Evolutionary conservation across 768 basidiomycete genomes (phyloP), one percentile per base, ranked within the genome.

Genomic region (Leccinum boreale): DNA sequence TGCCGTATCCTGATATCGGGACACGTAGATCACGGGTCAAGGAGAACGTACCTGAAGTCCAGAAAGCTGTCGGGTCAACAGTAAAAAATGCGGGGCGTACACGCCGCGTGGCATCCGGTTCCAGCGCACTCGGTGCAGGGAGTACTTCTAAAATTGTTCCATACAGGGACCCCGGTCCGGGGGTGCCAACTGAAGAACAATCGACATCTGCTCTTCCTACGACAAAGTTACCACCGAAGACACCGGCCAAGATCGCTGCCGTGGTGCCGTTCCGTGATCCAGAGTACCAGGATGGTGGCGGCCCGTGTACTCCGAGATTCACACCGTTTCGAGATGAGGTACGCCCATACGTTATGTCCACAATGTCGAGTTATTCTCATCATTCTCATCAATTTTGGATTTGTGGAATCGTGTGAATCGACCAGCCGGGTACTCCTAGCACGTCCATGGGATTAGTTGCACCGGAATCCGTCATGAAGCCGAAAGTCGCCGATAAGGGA

Each of bases 11-110:
- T 29, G 90, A 92, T 58, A 69, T 92, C 2, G 90, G 89, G 19
- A 85, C 89, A 58, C 87, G 90, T 64, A 89, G 87, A 69, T 80
- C 85, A 5, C 81, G 90, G 53, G 77, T 90, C 63, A 92, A 92
- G 64, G 90, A 92, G 74, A 92, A 92, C 63, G 74, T 85, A 1
- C 83, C 82, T 8, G 87, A 87, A 69, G 81, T 83, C 29, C 81
- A 82, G 69, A 89, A 87, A 75, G 78, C 87, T 52, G 80, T 70
- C 3, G 90, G 89, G 11, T 80, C 87, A 56, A 89, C 81, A 28
- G 59, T 92, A 44, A 84, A 81, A 58, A 85, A 87, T 58, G 76
- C 84, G 17, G 84, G 86, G 26, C 77, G 77, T 58, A 67, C 82
- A 26, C 82, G 80, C 67, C 77, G 87, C 24, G 64, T 83, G 29